phyloP scores from a whole-genome alignment of 176 grass and related monocot genomes.

The Rhipidocladum racemiflorum region DNA sequence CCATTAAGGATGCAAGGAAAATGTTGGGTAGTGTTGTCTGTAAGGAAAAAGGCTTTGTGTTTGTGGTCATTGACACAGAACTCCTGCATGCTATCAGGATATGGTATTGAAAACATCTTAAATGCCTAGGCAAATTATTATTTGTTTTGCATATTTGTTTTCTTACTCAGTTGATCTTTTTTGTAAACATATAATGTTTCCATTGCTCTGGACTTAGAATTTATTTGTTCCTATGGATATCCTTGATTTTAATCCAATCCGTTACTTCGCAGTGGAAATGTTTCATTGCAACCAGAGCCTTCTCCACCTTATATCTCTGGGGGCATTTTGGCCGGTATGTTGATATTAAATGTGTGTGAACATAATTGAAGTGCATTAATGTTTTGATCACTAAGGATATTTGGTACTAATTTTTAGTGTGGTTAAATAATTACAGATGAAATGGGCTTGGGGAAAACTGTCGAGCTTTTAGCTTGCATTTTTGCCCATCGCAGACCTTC shows the following conservation, averaged over 20 bases:
- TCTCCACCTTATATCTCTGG: constrained; percentile 63
- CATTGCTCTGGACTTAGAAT: background rate
- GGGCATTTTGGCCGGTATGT: constrained; percentile 87
- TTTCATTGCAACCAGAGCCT: constrained; percentile 66
- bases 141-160: constrained; percentile 16
- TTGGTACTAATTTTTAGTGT: constrained; percentile 25
- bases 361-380: constrained; percentile 14
- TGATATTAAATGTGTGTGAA: background rate
- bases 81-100: background rate
- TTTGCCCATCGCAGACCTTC: constrained; percentile 65
- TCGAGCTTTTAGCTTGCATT: constrained; percentile 90
- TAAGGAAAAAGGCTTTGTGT: background rate
- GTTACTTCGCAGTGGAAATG: constrained; percentile 62
- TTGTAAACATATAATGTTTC: background rate
- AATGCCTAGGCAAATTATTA: constrained; percentile 2
- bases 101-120: background rate
- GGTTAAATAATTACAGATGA: constrained; percentile 68
- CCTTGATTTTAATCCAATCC: background rate
- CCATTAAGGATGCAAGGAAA: background rate
- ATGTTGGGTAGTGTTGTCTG: background rate
- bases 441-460: constrained; percentile 97
- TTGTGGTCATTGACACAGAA: constrained; percentile 1
- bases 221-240: background rate
- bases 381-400: background rate
- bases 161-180: constrained; percentile 3